Evolutionary conservation across 202 grass and related monocot genomes (phyloP).

Genomic region (Schoenoplectus triqueter): DNA sequence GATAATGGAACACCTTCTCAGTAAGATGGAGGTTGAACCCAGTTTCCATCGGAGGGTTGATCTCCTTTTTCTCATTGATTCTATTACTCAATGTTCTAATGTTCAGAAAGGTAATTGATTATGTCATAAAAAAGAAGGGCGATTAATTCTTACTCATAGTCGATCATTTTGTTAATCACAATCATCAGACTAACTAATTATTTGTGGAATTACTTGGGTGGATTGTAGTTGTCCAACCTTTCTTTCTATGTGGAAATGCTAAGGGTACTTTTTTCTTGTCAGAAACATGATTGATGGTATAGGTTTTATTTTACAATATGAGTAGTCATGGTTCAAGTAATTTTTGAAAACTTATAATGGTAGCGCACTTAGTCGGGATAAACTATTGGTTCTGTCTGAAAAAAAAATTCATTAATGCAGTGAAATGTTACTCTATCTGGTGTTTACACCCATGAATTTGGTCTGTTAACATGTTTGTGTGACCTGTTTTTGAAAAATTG

Average conservation of each 20-base stretch:
- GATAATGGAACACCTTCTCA: slow-evolving; percentile 89
- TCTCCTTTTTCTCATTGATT: slow-evolving; percentile 94
- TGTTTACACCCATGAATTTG: slow-evolving; percentile 38
- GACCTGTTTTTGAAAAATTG: slow-evolving; percentile 47
- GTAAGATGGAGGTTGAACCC: slow-evolving; percentile 80
- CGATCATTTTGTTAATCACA: slow-evolving; percentile 2
- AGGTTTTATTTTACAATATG: no score
- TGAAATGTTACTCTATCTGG: slow-evolving; percentile 37
- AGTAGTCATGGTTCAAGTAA: no score
- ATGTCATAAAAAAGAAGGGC: slow-evolving; percentile 6
- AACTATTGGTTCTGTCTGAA: slow-evolving; percentile 37
- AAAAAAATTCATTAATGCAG: slow-evolving; percentile 43
- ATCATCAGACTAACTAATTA: not conserved
- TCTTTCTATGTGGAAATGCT: slow-evolving; percentile 1
- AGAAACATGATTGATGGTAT: slow-evolving; percentile 9
- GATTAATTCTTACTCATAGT: slow-evolving; percentile 8
- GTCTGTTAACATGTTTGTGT: slow-evolving; percentile 46
- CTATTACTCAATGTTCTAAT: slow-evolving; percentile 94
- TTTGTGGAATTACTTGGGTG: slow-evolving; percentile 6
- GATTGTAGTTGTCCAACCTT: not conserved
- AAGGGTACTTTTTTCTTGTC: not conserved
- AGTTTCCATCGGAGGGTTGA: slow-evolving; percentile 92
- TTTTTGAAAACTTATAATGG: slow-evolving; percentile 3
- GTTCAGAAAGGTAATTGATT: slow-evolving; percentile 73
- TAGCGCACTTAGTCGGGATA: slow-evolving; percentile 31